Conservation (phyloP, 371 early-diverging fungal genomes). For the Mucor saturninus region DNA sequence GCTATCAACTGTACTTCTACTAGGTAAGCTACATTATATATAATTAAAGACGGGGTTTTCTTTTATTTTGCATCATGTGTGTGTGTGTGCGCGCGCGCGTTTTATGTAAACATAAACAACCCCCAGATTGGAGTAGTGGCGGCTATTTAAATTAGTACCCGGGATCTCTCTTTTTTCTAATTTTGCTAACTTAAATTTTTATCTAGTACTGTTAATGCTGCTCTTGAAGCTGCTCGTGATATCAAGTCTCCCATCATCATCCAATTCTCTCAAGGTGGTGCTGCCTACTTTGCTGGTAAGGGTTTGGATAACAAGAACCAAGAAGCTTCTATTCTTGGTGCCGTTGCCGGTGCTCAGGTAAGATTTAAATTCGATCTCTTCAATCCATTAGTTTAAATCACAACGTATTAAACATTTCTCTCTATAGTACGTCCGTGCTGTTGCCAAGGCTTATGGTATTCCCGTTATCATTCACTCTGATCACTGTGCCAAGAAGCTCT, state of each 20-base stretch:
- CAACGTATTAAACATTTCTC: not conserved
- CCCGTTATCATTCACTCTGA: slow-evolving; percentile 91
- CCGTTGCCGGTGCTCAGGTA: slow-evolving; percentile 86
- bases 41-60: not conserved
- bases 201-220: slow-evolving; percentile 82
- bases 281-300: slow-evolving; percentile 90
- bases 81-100: slow-evolving; percentile 5
- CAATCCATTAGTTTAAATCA: no score
- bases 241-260: slow-evolving; percentile 89
- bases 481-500: slow-evolving; percentile 93
- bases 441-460: slow-evolving; percentile 89
- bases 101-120: not conserved
- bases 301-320: slow-evolving; percentile 87
- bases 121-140: slow-evolving; percentile 16
- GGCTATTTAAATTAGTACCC: slow-evolving; percentile 1
- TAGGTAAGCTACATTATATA: slow-evolving; percentile 42
- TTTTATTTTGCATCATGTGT: not conserved
- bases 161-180: no score
- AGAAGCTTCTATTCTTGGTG: slow-evolving; percentile 85
- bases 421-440: slow-evolving; percentile 72
- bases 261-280: slow-evolving; percentile 92
- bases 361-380: not conserved
- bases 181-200: not conserved
- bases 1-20: slow-evolving; percentile 94
- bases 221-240: slow-evolving; percentile 91